phyloP scores from a whole-genome alignment of 331 rosid species.

The Stylosanthes scabra region DNA sequence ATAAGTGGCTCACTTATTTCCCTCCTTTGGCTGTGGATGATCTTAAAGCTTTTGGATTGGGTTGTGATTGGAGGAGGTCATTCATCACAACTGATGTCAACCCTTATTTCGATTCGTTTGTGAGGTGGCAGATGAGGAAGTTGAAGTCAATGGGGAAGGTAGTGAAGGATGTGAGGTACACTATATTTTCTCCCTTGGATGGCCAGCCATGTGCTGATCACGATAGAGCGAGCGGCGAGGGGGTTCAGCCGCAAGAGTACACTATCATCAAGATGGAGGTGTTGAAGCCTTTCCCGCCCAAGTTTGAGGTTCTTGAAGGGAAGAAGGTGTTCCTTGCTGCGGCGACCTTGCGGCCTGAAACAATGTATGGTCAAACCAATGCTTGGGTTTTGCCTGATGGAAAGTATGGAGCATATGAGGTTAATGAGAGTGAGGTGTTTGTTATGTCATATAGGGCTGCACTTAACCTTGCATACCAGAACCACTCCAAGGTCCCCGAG shows the following conservation, averaged over 20 bases:
- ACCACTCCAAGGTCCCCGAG: conserved; percentile 66
- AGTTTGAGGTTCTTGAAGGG: conserved; percentile 72
- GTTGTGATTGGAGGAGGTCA: conserved; percentile 96
- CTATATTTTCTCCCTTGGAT: conserved; percentile 84
- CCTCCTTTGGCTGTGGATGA: conserved; percentile 91
- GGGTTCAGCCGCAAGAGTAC: conserved; percentile 94
- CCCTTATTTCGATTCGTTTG: conserved; percentile 82
- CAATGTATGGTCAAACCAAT: conserved; percentile 95
- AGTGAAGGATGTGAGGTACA: conserved; percentile 85
- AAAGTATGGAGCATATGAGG: conserved; percentile 86
- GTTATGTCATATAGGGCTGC: conserved; percentile 77
- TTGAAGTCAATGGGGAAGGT: conserved; percentile 82
- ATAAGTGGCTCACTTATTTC: conserved; percentile 79
- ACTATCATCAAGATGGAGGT: conserved; percentile 90
- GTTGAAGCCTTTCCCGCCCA: conserved; percentile 66
- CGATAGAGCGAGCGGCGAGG: conserved; percentile 94
- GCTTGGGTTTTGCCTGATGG: conserved; percentile 97
- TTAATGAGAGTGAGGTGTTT: conserved; percentile 77
- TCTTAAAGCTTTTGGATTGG: conserved; percentile 88
- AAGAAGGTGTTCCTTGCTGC: conserved; percentile 82
- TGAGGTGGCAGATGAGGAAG: conserved; percentile 95
- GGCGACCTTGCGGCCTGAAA: conserved; percentile 93
- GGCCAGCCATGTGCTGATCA: conserved; percentile 99
- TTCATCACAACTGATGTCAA: conserved; percentile 78
- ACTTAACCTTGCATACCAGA: conserved; percentile 88